Evolutionary conservation across 371 early-diverging fungal genomes (phyloP), one percentile per base, ranked within the genome.

Genomic region (Syncephalastrum contaminatum): DNA sequence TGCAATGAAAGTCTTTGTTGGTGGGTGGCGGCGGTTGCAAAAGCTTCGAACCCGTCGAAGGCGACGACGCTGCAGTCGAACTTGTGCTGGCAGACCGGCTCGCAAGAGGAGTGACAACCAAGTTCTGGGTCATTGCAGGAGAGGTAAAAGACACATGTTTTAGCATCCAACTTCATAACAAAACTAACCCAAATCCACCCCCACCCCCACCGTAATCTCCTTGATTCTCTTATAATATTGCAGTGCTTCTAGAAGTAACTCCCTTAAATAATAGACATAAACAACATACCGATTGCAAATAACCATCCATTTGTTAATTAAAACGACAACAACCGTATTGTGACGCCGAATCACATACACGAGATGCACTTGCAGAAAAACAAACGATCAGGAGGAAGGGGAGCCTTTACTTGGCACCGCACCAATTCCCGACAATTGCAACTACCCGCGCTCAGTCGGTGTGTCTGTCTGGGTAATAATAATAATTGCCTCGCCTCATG

Each of bases 1-100:
- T 64, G 40, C 72, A 69, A 46, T 60, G 60, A 19, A 78, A 78
- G 5, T 75, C 73, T 58, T 73, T 73, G 57, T 75, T 71, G 21
- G 69, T 70, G 1, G 75, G 72, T 36, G 79, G 79, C 58, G 59
- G 69, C 16, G 69, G 71, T 45, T 47, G 59, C 13, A 59, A 24
- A 50, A 62, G 44, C 49, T 54, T 58, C 27, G 50, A 45, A 22
- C 30, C 50, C n/a, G 21, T 45, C 25, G 52, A 19, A 8, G 59
- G 22, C 20, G 46, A 15, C 12, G 51, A 27, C 18, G 42, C 25
- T 50, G 30, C 51, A 40, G 50, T 15, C 48, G 27, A 55, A 60
- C 27, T 57, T 16, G 58, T 52, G 43, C 56, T 56, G 40, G 47
- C 48, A 14, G 56, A 47, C 41, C 62, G 51, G 46, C 43, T 54